Conservation (phyloP, 2,329 filamentous ascomycete genomes). For the Verticillium albo-atrum region DNA sequence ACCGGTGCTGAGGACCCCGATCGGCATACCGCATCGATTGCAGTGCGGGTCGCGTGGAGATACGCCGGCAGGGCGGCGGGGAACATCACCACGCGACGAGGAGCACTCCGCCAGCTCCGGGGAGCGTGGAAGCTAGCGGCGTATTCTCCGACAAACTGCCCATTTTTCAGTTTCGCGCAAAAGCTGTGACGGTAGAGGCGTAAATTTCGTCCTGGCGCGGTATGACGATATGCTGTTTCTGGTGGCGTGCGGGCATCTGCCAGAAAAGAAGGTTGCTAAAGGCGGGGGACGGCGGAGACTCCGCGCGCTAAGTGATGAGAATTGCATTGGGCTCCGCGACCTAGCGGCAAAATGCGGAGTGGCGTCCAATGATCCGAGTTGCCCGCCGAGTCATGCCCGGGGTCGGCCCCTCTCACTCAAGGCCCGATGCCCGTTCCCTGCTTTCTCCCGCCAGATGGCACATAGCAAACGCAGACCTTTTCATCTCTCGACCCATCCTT, state of each 20-base stretch:
- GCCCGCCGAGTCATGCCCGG: not conserved
- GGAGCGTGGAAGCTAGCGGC: not conserved
- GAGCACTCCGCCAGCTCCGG: not conserved
- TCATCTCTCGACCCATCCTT: not conserved
- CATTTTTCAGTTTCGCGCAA: not conserved
- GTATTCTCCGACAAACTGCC: not conserved
- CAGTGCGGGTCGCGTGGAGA: not conserved
- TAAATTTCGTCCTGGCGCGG: not conserved
- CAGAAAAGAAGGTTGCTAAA: not conserved
- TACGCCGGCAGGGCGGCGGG: not conserved
- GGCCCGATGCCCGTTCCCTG: not conserved
- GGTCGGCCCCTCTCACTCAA: not conserved
- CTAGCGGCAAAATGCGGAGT: not conserved
- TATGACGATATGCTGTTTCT: not conserved
- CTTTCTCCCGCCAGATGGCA: not conserved
- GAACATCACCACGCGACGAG: not conserved
- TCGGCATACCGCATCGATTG: not conserved
- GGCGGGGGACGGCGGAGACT: not conserved
- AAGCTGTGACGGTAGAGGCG: not conserved
- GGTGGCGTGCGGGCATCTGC: not conserved
- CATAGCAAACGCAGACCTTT: not conserved
- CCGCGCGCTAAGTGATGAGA: not conserved
- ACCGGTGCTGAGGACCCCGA: not conserved
- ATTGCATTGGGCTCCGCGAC: not conserved
- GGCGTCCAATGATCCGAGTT: not conserved